phyloP scores from a whole-genome alignment of 495 filamentous ascomycete genomes.

The Darksidea phi region DNA sequence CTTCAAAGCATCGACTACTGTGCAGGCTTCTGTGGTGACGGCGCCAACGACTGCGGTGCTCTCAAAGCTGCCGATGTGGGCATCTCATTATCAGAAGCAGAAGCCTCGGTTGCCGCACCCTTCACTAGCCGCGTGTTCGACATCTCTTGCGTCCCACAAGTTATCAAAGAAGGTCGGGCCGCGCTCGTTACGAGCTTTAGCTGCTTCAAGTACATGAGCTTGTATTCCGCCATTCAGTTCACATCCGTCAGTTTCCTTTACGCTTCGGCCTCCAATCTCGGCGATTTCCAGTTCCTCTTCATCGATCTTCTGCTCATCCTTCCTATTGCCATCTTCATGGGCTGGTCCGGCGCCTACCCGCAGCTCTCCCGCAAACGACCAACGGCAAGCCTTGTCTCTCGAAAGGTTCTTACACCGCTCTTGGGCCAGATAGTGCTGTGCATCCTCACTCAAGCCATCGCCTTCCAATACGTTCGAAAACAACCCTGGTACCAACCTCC shows the following conservation, averaged over 20 bases:
- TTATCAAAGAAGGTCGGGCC: slow-evolving; percentile 91
- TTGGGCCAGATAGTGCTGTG: slow-evolving; percentile 85
- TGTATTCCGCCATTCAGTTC: slow-evolving; percentile 99
- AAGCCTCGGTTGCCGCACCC: slow-evolving; percentile 95
- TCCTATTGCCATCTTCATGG: slow-evolving; percentile 98
- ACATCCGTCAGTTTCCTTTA: slow-evolving; percentile 98
- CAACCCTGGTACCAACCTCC: slow-evolving; percentile 90
- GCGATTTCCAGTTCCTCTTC: slow-evolving; percentile 96
- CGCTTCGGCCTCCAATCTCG: slow-evolving; percentile 90
- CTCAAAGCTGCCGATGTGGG: slow-evolving; percentile 97
- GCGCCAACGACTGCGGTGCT: slow-evolving; percentile 97
- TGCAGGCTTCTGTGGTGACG: slow-evolving; percentile 95
- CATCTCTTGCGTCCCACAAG: slow-evolving; percentile 90
- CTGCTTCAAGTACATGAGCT: slow-evolving; percentile 99
- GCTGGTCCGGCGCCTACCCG: slow-evolving; percentile 85
- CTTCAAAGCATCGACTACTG: slow-evolving; percentile 96
- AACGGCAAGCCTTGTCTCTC: slow-evolving; percentile 87
- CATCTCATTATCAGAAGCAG: slow-evolving; percentile 96
- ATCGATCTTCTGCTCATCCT: slow-evolving; percentile 92
- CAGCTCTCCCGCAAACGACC: slow-evolving; percentile 78
- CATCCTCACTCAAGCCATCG: slow-evolving; percentile 72
- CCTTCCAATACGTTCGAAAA: slow-evolving; percentile 66
- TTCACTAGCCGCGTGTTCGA: slow-evolving; percentile 96
- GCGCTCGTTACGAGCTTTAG: slow-evolving; percentile 96
- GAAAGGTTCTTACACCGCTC: slow-evolving; percentile 87